These are phyloP conservation scores for Dryas alaskensis DNA, from an alignment of 306 rosid species.

Conservation along the genomic window DNA sequence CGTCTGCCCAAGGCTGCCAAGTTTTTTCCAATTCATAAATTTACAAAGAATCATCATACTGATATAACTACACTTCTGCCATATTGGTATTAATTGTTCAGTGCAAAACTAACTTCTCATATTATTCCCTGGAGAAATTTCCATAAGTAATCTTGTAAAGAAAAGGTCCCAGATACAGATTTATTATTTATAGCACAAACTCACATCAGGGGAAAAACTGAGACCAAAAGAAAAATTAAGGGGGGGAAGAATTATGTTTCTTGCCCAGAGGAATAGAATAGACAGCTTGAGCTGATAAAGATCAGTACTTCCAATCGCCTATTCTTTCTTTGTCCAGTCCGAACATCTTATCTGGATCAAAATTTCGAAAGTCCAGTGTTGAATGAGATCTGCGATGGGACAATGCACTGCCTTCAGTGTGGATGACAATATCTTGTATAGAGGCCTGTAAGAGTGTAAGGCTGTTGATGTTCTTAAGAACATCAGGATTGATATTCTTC, in stretches of 20 bases:
- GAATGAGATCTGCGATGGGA: conserved; percentile 53
- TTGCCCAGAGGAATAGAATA: neutral
- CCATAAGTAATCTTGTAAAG: neutral
- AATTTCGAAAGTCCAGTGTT: conserved; percentile 44
- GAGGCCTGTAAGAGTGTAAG: conserved; percentile 59
- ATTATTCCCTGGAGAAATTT: conserved; percentile 1
- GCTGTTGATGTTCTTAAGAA: conserved; percentile 57
- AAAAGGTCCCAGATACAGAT: conserved; percentile 19
- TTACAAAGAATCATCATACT: too few relatives aligned
- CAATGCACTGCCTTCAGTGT: conserved; percentile 41
- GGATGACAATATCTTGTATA: conserved; percentile 48
- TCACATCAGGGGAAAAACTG: conserved; percentile 2
- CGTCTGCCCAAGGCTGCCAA: too few relatives aligned
- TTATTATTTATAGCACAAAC: conserved; percentile 24
- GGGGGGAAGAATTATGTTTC: conserved; percentile 6
- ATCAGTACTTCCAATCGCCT: conserved; percentile 6
- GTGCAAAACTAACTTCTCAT: neutral
- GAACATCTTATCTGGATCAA: conserved; percentile 34
- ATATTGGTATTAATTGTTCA: neutral
- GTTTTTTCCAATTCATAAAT: too few relatives aligned
- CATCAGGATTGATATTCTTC: conserved; percentile 65
- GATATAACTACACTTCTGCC: too few relatives aligned
- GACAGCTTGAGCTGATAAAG: neutral
- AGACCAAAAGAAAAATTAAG: neutral
- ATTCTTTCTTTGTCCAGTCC: conserved; percentile 34